Evolutionary conservation across 2,329 filamentous ascomycete genomes (phyloP), one percentile per base, ranked within the genome.

Genomic region (Ophiostoma angusticollis): DNA sequence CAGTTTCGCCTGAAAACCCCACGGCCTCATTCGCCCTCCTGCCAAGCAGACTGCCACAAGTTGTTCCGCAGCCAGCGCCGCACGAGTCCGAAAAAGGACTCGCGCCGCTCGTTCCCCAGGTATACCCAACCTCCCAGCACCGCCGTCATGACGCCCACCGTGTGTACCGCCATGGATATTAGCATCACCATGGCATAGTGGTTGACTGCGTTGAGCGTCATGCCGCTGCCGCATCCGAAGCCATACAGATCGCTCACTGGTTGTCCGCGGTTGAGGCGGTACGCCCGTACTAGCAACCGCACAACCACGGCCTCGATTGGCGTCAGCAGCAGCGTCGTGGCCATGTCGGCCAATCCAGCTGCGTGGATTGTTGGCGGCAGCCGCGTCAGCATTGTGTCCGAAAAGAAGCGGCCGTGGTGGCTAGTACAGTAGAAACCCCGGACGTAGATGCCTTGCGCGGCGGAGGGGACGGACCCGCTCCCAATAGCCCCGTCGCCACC

Each of bases 161-260:
- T 57, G 6, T 63, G 59, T 14, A 70, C 46, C 7, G 62, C 46
- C 3, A 71, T 44, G 39, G 68, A 61, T 14, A 67, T 30, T 13
- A 70, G 48, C 47, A 73, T 65, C 2, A 63, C 41, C 11, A 61
- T 59, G 5, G 70, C 35, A 37, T 70, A 57, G 49, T 72, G 73
- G 22, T 61, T 51, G 3, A 62, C 37, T 7, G 56, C 60, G 9
- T 58, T 59, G 49, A 57, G 51, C 9, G 58, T 61, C 16, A 67
- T 39, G 1, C 60, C 56, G 17, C 36, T 21, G 9, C 31, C 28
- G 13, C 19, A 24, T 5, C 55, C 58, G 9, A 56, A 45, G 2
- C 54, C 50, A 31, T 59, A 58, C n/a, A 74, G 62, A 22, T 58
- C 58, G 7, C 31, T 37, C 6, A 53, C 50, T 3, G 61, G 49